Evolutionary conservation across 345 rosid species (phyloP).

Genomic region (Trapa bicornis): DNA sequence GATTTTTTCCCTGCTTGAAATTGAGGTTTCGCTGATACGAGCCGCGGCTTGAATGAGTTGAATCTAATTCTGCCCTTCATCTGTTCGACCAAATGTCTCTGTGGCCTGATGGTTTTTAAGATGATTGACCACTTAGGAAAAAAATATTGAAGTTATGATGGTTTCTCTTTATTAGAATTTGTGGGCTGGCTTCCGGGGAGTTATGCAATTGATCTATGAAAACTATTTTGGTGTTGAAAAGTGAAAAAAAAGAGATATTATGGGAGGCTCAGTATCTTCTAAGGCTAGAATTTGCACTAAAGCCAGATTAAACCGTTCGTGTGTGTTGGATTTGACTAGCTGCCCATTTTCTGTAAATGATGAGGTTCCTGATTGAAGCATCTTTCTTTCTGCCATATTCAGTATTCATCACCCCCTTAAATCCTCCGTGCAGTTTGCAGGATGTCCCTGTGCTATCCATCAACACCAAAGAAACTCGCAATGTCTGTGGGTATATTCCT

Average conservation of each 20-base stretch:
- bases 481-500: slow-evolving; percentile 47
- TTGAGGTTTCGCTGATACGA: background rate
- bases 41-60: background rate
- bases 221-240: background rate
- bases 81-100: slow-evolving; percentile 7
- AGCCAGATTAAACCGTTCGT: background rate
- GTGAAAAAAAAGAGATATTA: background rate
- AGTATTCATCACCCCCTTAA: background rate
- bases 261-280: background rate
- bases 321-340: background rate
- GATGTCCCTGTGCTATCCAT: slow-evolving; percentile 57
- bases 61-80: background rate
- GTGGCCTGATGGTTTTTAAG: background rate
- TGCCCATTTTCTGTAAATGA: background rate
- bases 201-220: background rate
- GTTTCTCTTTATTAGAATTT: no score
- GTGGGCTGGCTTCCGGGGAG: background rate
- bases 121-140: background rate
- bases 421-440: background rate
- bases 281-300: background rate
- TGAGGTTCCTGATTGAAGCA: no score
- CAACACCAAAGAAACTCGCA: slow-evolving; percentile 51
- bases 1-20: background rate
- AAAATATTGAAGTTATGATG: no score
- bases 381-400: background rate